Evolutionary conservation across 768 basidiomycete genomes (phyloP), one percentile per base, ranked within the genome.

Genomic region (Suillus subaureus): DNA sequence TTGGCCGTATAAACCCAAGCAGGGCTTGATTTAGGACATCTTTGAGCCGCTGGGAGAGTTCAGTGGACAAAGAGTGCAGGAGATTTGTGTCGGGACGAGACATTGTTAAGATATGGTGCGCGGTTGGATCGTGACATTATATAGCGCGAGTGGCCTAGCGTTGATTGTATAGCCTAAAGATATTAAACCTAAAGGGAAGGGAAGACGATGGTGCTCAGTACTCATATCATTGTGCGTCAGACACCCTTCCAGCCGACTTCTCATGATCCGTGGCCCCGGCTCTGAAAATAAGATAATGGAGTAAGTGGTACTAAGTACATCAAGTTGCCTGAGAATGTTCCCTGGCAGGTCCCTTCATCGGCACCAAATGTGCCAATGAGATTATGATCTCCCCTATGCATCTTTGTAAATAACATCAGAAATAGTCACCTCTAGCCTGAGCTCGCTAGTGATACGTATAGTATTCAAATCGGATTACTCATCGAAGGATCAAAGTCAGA

Each of bases 11-110:
- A n/a, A 65, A 31, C 6, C n/a, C 6, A 15, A 51, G 28, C 31
- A 62, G 47, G 18, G 43, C 62, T 28, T 26, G 26, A 11, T 62
- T 13, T 11, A 35, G 6, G 35, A 45, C 12, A 28, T 39, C 61
- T 23, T 65, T 61, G 11, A 65, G 45, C 42, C 52, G 43, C 40
- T 43, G n/a, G n/a, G 16, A 37, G 31, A 65, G 60, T 43, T 62
- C 47, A 33, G 64, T 6, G 33, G 61, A 49, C 12, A 62, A 26
- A 26, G 33, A 12, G 6, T 23, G 6, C 33, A 37, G 21, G 6
- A 23, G 21, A 35, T 35, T 21, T n/a, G 55, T n/a, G 15, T 28
- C 52, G 33, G 52, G 52, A 54, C 31, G 9, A 21, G n/a, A 37
- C 55, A 37, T 37, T 31, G 6, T 12, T 37, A 6, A 8, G 4